Percentiles rank a stretch among this genome's conserved stretches.
These are phyloP conservation scores for Lactifluus echinatus DNA, from an alignment of 768 basidiomycete species.

Conservation along the genomic window DNA sequence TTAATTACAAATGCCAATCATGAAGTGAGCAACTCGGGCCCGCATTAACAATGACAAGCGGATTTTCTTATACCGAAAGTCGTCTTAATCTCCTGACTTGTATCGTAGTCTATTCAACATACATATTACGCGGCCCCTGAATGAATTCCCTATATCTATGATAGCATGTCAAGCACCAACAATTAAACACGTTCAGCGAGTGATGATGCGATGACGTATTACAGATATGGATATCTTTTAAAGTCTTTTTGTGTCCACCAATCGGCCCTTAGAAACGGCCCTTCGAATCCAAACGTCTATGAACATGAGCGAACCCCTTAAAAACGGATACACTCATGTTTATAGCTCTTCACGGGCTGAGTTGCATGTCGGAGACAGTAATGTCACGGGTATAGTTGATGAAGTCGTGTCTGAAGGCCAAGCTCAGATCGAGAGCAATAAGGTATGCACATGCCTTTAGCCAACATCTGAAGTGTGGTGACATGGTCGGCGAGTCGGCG, in stretches of 20 bases:
- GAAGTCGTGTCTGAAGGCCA: conserved; percentile 34
- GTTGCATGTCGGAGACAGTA: too few relatives aligned
- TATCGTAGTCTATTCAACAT: too few relatives aligned
- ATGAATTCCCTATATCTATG: not conserved
- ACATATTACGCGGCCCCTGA: too few relatives aligned
- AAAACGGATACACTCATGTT: not conserved
- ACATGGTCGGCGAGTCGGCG: not conserved
- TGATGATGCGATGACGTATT: conserved; percentile 1
- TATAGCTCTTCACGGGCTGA: not conserved
- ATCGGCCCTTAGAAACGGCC: too few relatives aligned
- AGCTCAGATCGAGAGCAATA: conserved; percentile 38
- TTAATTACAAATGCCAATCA: too few relatives aligned
- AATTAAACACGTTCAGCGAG: too few relatives aligned
- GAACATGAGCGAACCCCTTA: conserved; percentile 5
- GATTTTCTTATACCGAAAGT: too few relatives aligned
- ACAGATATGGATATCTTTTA: not conserved
- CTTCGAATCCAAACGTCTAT: not conserved
- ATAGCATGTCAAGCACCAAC: too few relatives aligned
- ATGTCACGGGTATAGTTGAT: conserved; percentile 6
- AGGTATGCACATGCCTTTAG: conserved; percentile 24
- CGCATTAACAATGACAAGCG: too few relatives aligned
- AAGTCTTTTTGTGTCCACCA: not conserved
- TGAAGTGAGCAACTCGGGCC: too few relatives aligned
- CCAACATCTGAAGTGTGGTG: not conserved
- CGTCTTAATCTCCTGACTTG: too few relatives aligned